phyloP scores from a whole-genome alignment of 2,329 filamentous ascomycete species.

The Endocalyx cinctus region DNA sequence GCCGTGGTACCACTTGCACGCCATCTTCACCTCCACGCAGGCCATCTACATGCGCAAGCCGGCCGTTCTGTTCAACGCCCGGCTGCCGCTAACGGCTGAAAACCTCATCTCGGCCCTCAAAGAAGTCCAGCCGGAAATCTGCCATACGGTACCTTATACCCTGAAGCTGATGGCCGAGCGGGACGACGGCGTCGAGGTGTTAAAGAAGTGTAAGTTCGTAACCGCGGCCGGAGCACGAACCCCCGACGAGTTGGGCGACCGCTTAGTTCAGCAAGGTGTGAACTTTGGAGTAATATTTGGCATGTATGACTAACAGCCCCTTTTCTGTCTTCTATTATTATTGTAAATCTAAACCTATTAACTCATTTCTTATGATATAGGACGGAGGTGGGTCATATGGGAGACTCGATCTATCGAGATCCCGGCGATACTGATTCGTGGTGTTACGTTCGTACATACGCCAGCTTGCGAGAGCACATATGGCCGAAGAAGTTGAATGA shows the following conservation, averaged over 20 bases:
- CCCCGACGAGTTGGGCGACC: constrained; percentile 36
- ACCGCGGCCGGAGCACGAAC: constrained; percentile 36
- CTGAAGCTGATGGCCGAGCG: constrained; percentile 35
- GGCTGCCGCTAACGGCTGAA: constrained; percentile 33
- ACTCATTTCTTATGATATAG: too few species aligned
- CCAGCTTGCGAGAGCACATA: constrained; percentile 29
- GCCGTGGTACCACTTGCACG: constrained; percentile 40
- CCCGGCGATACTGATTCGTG: constrained; percentile 34
- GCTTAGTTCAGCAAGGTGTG: constrained; percentile 31
- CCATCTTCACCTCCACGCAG: constrained; percentile 35
- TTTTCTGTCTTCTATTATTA: too few species aligned
- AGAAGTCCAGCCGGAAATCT: constrained; percentile 31
- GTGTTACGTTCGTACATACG: constrained; percentile 37
- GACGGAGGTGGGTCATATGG: constrained; percentile 38
- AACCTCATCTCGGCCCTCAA: constrained; percentile 30
- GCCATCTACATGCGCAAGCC: constrained; percentile 39
- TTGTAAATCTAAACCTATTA: too few species aligned
- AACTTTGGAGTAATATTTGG: constrained; percentile 35
- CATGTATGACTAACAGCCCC: constrained; percentile 28
- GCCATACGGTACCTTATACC: constrained; percentile 36
- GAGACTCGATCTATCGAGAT: constrained; percentile 35
- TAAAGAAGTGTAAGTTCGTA: constrained; percentile 33
- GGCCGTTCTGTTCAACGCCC: constrained; percentile 35
- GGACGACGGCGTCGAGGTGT: constrained; percentile 28
- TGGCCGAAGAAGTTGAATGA: constrained; percentile 32